phyloP scores from a whole-genome alignment of 306 rosid genomes.

The Begonia masoniana region DNA sequence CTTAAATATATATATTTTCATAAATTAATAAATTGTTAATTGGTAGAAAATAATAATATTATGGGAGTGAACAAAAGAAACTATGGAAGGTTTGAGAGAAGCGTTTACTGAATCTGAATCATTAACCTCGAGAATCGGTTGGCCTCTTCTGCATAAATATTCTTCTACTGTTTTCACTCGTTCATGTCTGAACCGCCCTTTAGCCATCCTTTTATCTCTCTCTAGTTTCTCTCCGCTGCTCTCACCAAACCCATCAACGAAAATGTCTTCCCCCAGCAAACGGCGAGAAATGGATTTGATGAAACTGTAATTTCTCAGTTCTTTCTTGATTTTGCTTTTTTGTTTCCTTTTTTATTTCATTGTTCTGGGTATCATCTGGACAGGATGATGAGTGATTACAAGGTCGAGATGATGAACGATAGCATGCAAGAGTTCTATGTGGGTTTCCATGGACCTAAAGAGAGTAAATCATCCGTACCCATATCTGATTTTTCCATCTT shows the following conservation, averaged over 20 bases:
- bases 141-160: too few relatives aligned
- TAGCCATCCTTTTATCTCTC: background rate
- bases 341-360: too few relatives aligned
- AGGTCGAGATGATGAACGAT: background rate
- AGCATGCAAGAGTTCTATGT: background rate
- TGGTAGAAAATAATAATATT: too few relatives aligned
- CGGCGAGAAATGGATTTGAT: conserved; percentile 96
- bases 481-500: background rate
- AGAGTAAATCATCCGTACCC: background rate
- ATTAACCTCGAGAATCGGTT: background rate
- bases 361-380: background rate
- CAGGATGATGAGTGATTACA: conserved; percentile 1
- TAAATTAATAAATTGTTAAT: too few relatives aligned
- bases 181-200: background rate
- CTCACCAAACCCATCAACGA: conserved; percentile 1
- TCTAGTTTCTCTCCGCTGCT: background rate
- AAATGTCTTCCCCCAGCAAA: conserved; percentile 87
- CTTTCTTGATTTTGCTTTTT: too few relatives aligned
- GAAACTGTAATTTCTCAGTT: conserved; percentile 41
- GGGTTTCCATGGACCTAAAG: background rate
- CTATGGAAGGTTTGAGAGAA: too few relatives aligned
- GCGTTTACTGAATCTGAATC: too few relatives aligned
- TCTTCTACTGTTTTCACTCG: background rate
- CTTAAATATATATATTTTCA: too few relatives aligned
- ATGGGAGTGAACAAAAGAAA: too few relatives aligned